Evolutionary conservation across 306 rosid species (phyloP), one percentile per base, ranked within the genome.

Genomic region (Gastrolobium villosum): DNA sequence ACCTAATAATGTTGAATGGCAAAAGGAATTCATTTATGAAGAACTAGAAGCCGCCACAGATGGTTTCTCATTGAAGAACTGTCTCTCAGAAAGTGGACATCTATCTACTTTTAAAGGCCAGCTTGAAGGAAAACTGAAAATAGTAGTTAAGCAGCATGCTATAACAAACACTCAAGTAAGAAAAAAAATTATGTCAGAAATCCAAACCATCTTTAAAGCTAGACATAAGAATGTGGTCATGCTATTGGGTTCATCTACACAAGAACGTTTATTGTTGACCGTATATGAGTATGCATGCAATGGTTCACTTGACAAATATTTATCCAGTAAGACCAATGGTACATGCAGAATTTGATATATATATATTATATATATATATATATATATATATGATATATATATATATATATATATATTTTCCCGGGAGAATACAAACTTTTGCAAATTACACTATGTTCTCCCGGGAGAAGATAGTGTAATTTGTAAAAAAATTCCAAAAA

Each of bases 261-360:
- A 85, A 76, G 93, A 86, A 70, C 46, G 50, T 61, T 83, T 78
- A 13, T 80, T 89, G 75, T 84, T 90, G 64, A 88, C 87, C 11
- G 92, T 87, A 28, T 94, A 91, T 34, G 98, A 93, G 79, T 72
- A 86, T 75, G 95, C 88, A 36, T 94, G 97, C 97, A 70, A 90
- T 79, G 86, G 96, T 26, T 94, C 94, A 46, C 86, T 94, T 60
- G 96, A 94, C 83, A 81, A 73, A n/a, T 76, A 87, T 65, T 76
- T 94, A 84, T 91, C 92, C 67, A 78, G 95, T 93, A 93, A 87
- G 97, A 76, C 7, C 65, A 65, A 44, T 55, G 37, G 4, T 52
- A 40, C 1, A 4, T 49, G 36, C 20, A 34, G 54, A 53, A 67
- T 30, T 69, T 62, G 26, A 65, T 56, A 57, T 10, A 44, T 41